Percentiles rank a stretch among this genome's conserved stretches.
phyloP scores from a whole-genome alignment of 352 stramenopile genomes.

The Globisporangium nagaii region DNA sequence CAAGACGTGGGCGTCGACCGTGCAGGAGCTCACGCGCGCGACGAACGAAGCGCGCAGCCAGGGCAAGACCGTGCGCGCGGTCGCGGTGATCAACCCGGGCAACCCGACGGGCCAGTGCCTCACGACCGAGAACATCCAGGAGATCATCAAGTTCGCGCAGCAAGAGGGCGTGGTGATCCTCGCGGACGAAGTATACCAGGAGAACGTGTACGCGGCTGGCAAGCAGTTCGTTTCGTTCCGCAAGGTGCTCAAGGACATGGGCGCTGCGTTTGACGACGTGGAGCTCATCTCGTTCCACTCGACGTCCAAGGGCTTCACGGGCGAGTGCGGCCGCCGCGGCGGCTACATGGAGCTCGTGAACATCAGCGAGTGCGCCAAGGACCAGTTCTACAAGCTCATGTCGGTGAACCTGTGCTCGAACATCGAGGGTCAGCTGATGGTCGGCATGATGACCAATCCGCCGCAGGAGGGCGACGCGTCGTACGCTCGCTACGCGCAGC shows the following conservation, averaged over 20 bases:
- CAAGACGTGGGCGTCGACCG: constrained; percentile 87
- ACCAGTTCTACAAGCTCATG: constrained; percentile 99
- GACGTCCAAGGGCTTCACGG: constrained; percentile 98
- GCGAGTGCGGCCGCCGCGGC: constrained; percentile 96
- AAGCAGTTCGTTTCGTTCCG: constrained; percentile 95
- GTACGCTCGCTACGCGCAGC: constrained; percentile 87
- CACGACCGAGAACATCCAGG: constrained; percentile 85
- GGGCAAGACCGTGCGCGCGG: constrained; percentile 89
- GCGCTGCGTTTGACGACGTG: constrained; percentile 74
- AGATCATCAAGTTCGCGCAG: constrained; percentile 95
- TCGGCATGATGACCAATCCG: constrained; percentile 97
- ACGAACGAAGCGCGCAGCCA: constrained; percentile 83
- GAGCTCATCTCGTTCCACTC: constrained; percentile 99
- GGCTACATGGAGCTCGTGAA: constrained; percentile 97
- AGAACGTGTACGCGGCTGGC: constrained; percentile 96
- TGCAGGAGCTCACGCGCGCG: constrained; percentile 88
- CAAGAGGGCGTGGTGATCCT: constrained; percentile 94
- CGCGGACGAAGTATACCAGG: constrained; percentile 99
- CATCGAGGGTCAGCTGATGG: constrained; percentile 96
- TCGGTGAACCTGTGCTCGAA: constrained; percentile 97
- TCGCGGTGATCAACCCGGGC: constrained; percentile 99
- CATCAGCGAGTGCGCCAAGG: constrained; percentile 87
- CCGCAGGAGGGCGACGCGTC: constrained; percentile 88
- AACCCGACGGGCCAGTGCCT: constrained; percentile 96
- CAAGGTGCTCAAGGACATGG: constrained; percentile 91